Evolutionary conservation across 495 filamentous ascomycete genomes (phyloP), one percentile per base, ranked within the genome.

Genomic region (Parathielavia hyrcaniae): DNA sequence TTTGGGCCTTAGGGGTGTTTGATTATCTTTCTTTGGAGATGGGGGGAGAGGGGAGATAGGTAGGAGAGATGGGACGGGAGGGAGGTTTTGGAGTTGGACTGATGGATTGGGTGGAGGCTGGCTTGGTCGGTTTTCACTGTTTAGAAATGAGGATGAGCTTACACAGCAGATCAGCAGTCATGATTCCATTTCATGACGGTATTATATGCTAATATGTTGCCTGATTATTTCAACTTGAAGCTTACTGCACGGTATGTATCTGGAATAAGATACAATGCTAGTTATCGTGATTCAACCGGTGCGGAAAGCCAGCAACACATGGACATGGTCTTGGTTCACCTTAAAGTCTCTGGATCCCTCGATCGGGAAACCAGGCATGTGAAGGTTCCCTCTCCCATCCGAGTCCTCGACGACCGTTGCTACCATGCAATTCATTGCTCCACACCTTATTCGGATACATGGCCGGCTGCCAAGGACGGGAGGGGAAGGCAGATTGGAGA

Each of bases 401-500:
- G n/a, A n/a, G n/a, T n/a, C 32, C 43, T 19, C 19, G 16, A 20
- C 11, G 30, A 30, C 7, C n/a, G 40, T n/a, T 56, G 53, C 53
- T 44, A 45, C 11, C 17, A 26, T 26, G 7, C 40, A 19, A 35
- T 14, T 9, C 14, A 41, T 3, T 16, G 22, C 23, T 44, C 53
- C 44, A 23, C 48, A 32, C 53, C 44, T 32, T 48, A 40, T 56
- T 48, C 22, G 32, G 53, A 36, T 8, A 17, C 13, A 30, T n/a
- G 10, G 6, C 9, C 4, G n/a, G 14, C 19, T 56, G 53, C 53
- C 53, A 56, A 56, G 53, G 40, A 30, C 41, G 52, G 44, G 53
- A 56, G 26, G 43, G 51, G 23, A 12, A 34, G 4, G n/a, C 13
- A 40, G 40, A 22, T 44, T 34, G 26, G 53, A 22, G 41, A 35